Evolutionary conservation across 2,329 filamentous ascomycete genomes (phyloP), one percentile per base, ranked within the genome.

Genomic region (Colletotrichum sidae): DNA sequence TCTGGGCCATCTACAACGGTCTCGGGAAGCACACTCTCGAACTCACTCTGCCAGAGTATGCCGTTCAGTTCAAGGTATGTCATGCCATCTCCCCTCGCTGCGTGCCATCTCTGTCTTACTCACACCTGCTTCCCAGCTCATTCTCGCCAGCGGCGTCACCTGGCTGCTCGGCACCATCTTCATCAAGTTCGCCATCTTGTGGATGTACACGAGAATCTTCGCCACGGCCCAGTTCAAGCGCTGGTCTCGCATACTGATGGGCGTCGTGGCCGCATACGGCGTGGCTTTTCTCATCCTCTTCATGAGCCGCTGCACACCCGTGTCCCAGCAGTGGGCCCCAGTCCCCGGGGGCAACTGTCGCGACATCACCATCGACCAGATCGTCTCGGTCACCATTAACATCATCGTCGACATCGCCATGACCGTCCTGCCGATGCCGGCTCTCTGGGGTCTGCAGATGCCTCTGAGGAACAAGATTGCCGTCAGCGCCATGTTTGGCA

Each of bases 381-480:
- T 69, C 54, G 60, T 70, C 45, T 71, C 72, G 9, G 61, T 74
- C 15, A 65, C 62, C 5, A 61, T 72, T 15, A 76, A 75, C 55
- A 51, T 75, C 12, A 6, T 72, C 38, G 42, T 76, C n/a, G 74
- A 76, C 55, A 2, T 73, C 61, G 75, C 77, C 53, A 72, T 82
- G 25, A 70, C 81, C 17, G 73, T 76, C 42, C 75, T 82, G 9
- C 80, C 80, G 3, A 74, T 79, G 39, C 74, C 78, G 6, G 77
- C 79, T 69, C 75, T 82, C 1, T 82, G 79, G 79, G 74, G 75
- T 11, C 70, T 82, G 15, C 75, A 79, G 55, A 79, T 83, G 76
- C 74, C 75, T 1, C 59, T 70, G 34, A 74, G 75, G 10, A 80
- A 78, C 45, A 78, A 77, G 66, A 45, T 76, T 11, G 73, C 67